Percentiles rank a stretch among this genome's conserved stretches.
phyloP scores from a whole-genome alignment of 176 grass and related monocot genomes.

The Pharus latifolius region DNA sequence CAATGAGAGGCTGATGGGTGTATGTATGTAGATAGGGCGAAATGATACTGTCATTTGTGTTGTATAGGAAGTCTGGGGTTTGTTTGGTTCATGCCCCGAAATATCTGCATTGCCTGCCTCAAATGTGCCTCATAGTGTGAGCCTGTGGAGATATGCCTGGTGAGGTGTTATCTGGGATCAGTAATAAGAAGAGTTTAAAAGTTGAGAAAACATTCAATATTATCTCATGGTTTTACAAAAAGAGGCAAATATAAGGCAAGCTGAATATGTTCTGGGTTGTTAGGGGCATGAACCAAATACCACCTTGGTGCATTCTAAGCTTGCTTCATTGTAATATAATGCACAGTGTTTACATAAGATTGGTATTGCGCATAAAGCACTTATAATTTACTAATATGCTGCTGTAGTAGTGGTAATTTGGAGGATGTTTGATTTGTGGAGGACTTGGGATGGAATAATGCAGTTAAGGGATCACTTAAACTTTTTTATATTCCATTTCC shows the following conservation, averaged over 20 bases:
- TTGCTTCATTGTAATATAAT: neutral
- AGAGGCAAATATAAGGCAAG: neutral
- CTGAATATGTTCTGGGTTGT: neutral
- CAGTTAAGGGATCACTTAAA: conserved; percentile 19
- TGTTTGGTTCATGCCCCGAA: neutral
- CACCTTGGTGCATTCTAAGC: neutral
- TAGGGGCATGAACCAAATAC: neutral
- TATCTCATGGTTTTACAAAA: neutral
- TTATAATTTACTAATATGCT: neutral
- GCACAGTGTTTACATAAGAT: neutral
- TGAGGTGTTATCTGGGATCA: neutral
- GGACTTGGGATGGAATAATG: conserved; percentile 12
- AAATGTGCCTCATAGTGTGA: neutral
- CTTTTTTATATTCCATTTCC: conserved; percentile 32
- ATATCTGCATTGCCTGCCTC: neutral
- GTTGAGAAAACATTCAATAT: neutral
- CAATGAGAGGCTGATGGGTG: conserved; percentile 11
- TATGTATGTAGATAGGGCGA: neutral
- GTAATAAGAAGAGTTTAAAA: neutral
- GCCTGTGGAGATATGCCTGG: neutral
- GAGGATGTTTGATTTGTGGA: neutral
- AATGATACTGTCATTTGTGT: neutral
- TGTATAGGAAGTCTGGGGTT: neutral
- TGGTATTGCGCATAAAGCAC: neutral
- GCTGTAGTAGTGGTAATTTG: neutral